Evolutionary conservation across 1,139 yeast species (phyloP).

Genomic region (Torulaspora globosa): DNA sequence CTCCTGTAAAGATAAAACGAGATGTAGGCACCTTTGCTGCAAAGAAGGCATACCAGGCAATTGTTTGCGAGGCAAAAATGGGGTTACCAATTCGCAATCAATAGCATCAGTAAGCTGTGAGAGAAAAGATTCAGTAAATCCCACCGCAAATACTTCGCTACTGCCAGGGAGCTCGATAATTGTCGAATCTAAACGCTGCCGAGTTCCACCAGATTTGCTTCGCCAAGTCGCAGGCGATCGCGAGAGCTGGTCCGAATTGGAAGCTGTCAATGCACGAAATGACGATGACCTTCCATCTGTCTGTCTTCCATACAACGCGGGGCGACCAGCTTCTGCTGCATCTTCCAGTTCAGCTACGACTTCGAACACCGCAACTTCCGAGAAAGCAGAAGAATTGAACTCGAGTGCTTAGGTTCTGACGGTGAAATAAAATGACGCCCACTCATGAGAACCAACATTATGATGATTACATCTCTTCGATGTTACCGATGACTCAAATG

Average conservation of each 20-base stretch:
- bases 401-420: slow-evolving; percentile 27
- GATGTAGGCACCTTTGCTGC: slow-evolving; percentile 46
- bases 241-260: not conserved
- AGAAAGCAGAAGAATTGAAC: not conserved
- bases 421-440: slow-evolving; percentile 18
- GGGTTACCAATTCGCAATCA: not conserved
- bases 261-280: too few relatives aligned
- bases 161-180: not conserved
- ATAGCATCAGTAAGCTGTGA: not conserved
- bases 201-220: not conserved
- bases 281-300: not conserved
- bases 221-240: not conserved
- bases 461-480: not conserved
- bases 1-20: slow-evolving; percentile 36
- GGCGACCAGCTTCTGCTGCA: not conserved
- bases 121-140: not conserved
- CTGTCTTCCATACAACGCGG: not conserved
- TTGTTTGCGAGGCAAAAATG: slow-evolving; percentile 7
- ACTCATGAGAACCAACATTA: not conserved
- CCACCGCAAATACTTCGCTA: not conserved
- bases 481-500: not conserved
- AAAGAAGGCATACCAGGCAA: slow-evolving; percentile 40
- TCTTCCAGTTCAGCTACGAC: not conserved
- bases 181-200: not conserved
- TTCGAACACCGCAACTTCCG: not conserved